Percentiles rank a stretch among this genome's conserved stretches.
Conservation (phyloP, 345 rosid species). For the Arabidopsis arenosa region DNA sequence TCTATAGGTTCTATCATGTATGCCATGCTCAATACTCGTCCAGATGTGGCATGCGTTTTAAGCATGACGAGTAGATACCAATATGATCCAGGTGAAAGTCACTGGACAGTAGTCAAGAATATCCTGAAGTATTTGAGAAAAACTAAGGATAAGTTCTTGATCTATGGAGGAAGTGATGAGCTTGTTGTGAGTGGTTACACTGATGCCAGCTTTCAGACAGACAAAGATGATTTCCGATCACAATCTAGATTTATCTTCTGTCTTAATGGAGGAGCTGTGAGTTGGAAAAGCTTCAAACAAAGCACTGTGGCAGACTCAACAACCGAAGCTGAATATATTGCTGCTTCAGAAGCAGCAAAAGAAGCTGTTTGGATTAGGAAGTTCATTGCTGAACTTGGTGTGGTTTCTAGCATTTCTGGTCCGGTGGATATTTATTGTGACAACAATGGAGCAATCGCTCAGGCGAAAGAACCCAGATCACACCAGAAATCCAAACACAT, state of each 20-base stretch:
- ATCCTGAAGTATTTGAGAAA: background rate
- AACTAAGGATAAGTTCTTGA: background rate
- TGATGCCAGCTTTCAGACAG: background rate
- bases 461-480: background rate
- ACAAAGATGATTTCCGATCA: background rate
- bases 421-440: background rate
- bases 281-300: background rate
- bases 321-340: background rate
- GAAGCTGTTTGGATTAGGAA: background rate
- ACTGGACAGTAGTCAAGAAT: background rate
- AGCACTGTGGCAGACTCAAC: background rate
- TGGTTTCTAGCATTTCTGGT: background rate
- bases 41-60: background rate
- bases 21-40: background rate
- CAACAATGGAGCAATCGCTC: background rate
- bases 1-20: background rate
- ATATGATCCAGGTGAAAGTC: background rate
- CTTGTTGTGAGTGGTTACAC: background rate
- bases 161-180: background rate
- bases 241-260: background rate
- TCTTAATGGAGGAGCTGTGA: background rate
- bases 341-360: background rate
- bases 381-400: background rate
- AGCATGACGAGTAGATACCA: background rate
- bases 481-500: slow-evolving; percentile 10